These are phyloP conservation scores for Sindora glabra DNA, from an alignment of 306 rosid genomes.

Conservation along the genomic window DNA sequence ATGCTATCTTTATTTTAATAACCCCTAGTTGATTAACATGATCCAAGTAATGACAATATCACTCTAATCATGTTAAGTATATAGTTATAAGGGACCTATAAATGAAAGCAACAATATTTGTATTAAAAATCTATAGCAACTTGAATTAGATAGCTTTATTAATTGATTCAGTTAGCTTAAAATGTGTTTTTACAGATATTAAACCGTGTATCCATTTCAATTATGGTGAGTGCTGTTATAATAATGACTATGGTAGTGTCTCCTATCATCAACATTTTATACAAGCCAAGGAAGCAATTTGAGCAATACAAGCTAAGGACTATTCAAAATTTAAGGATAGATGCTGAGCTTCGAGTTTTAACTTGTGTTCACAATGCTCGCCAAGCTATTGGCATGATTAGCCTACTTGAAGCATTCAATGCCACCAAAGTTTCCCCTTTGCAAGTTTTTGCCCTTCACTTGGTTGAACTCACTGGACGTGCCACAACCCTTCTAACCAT, in stretches of 20 bases:
- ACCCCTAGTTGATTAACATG: too few species aligned
- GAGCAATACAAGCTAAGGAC: background rate
- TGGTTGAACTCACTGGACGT: background rate
- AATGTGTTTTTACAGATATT: background rate
- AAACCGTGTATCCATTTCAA: background rate
- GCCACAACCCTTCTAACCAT: background rate
- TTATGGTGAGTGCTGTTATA: background rate
- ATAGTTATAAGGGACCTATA: too few species aligned
- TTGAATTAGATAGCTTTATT: too few species aligned
- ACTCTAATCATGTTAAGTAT: too few species aligned
- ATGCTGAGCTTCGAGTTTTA: conserved; percentile 1
- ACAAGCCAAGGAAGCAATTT: background rate
- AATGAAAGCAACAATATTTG: too few species aligned
- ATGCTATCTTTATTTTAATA: too few species aligned
- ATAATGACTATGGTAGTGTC: background rate
- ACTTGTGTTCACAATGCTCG: background rate
- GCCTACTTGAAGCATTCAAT: background rate
- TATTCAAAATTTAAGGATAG: background rate
- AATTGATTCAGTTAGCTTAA: background rate
- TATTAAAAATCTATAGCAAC: background rate
- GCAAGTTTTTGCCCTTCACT: background rate
- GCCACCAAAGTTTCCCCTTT: background rate
- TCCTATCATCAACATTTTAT: background rate
- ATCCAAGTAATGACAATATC: too few species aligned
- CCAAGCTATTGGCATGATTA: background rate